Evolutionary conservation across 495 filamentous ascomycete species (phyloP), one percentile per base, ranked within the genome.

Genomic region (Aspergillus biplanus): DNA sequence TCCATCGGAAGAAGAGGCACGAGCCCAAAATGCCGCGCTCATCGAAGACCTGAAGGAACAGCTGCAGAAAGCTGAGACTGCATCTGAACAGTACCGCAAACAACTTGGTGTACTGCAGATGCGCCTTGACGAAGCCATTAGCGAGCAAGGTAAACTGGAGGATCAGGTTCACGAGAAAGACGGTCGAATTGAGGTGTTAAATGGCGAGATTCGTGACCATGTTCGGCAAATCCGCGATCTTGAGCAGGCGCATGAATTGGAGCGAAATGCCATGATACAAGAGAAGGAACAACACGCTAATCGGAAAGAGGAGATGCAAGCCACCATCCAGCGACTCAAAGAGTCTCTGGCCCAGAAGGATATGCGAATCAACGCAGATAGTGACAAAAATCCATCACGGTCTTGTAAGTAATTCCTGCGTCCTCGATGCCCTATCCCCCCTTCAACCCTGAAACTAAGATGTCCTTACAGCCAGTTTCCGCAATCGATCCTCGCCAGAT

Each of bases 201-300:
- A 90, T 69, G 88, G 87, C 68, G 91, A 96, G 70, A 90, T 92
- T 71, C 85, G 88, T 59, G 92, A 97, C 56, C 82, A 86, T 46
- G 83, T 87, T 15, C 86, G 92, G 55, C 88, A 94, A 75, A 90
- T 90, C 67, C 84, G 93, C 59, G 95, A 99, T 70, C 84, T 96
- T 74, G 92, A 97, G 72, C 86, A 86, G 59, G 91, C 93, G 37
- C 94, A 95, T 75, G 94, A 97, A 75, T 83, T 88, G 50, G 95
- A 99, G 77, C 86, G 93, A 47, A 91, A 86, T 72, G 86, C 91
- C 46, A 89, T 94, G 83, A 87, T 91, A 68, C 90, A 90, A 75
- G 94, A 97, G 75, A 93, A 93, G 80, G 91, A 97, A 59, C 92
- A 96, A 64, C 90, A 92, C 78, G 79, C 83, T 37, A 87, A 87